Evolutionary conservation across 805 yeast genomes (phyloP).

Genomic region (Isabelozyma pseudorhagii): DNA sequence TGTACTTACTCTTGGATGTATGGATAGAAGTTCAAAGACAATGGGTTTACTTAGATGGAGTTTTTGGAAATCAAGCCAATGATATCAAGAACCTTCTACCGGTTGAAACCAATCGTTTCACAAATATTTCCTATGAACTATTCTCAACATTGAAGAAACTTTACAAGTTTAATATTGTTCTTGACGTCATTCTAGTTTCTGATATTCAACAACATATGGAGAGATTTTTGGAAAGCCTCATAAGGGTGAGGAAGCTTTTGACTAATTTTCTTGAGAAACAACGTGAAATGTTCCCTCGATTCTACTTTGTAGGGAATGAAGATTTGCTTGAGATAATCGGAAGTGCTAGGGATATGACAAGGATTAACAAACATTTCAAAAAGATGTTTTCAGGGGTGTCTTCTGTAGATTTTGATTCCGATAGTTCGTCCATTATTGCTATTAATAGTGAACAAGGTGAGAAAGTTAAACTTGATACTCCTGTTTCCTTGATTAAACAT

Average conservation of each 20-base stretch:
- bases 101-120: conserved; percentile 64
- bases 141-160: conserved; percentile 48
- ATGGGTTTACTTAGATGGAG: conserved; percentile 83
- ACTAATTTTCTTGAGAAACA: conserved; percentile 79
- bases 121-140: conserved; percentile 60
- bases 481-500: conserved; percentile 41
- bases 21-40: conserved; percentile 89
- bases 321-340: conserved; percentile 84
- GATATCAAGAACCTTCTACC: conserved; percentile 67
- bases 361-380: conserved; percentile 57
- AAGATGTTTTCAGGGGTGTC: conserved; percentile 72
- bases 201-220: conserved; percentile 47
- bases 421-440: conserved; percentile 35
- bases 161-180: conserved; percentile 45
- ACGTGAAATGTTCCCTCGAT: conserved; percentile 72
- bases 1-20: conserved; percentile 52
- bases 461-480: conserved; percentile 34
- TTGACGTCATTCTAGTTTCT: conserved; percentile 53
- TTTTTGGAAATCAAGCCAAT: conserved; percentile 52
- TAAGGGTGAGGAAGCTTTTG: conserved; percentile 59
- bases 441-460: conserved; percentile 71
- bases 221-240: conserved; percentile 53
- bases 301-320: conserved; percentile 87
- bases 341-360: conserved; percentile 42
- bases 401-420: conserved; percentile 33